Conservation (phyloP, 371 early-diverging fungal species). For the Fennellomyces sp. region DNA sequence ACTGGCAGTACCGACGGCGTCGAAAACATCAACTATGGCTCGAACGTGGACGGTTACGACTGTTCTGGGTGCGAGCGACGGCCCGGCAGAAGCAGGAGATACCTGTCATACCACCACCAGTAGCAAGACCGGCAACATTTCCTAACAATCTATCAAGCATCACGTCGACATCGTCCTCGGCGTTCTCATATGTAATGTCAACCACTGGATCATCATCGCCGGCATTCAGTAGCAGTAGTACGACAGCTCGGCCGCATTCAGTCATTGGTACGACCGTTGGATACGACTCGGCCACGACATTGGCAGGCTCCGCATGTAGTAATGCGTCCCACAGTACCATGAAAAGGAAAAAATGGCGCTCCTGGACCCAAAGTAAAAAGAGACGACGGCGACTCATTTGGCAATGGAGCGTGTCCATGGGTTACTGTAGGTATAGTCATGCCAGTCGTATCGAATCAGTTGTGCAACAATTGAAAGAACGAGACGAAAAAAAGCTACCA, state of each 20-base stretch:
- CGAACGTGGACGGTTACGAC: constrained; percentile 18
- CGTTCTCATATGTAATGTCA: background rate
- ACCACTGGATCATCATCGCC: background rate
- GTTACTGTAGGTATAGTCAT: constrained; percentile 23
- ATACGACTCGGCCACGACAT: background rate
- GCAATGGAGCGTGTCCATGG: constrained; percentile 35
- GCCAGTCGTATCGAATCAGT: constrained; percentile 11
- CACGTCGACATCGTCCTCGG: constrained; percentile 8
- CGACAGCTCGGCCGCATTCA: constrained; percentile 2
- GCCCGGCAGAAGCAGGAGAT: background rate
- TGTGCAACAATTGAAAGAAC: constrained; percentile 9
- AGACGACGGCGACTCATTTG: constrained; percentile 21
- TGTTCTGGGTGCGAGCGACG: constrained; percentile 11
- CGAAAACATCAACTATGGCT: constrained; percentile 11
- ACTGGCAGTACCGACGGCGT: constrained; percentile 19
- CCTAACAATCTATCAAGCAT: background rate
- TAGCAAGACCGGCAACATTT: constrained; percentile 1
- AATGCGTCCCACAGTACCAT: background rate
- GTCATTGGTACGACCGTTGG: constrained; percentile 1
- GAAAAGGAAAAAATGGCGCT: background rate
- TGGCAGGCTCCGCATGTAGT: background rate
- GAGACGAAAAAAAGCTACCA: background rate
- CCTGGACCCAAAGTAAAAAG: constrained; percentile 7
- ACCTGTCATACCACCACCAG: background rate
- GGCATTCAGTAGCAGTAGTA: background rate